Evolutionary conservation across 2,329 filamentous ascomycete genomes (phyloP).

Genomic region (Nemania bipapillata): DNA sequence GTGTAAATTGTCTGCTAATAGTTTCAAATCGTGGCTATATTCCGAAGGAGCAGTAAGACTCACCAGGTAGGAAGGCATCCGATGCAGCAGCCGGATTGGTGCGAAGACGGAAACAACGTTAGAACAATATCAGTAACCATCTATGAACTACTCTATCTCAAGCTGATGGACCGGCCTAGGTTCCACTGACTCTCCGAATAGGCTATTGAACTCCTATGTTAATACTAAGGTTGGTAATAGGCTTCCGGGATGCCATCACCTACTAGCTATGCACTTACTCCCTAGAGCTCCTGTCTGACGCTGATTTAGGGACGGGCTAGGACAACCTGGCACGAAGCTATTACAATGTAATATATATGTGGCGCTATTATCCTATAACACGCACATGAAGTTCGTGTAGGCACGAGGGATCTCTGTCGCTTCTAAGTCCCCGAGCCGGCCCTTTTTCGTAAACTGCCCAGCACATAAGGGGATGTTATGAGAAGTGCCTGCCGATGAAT

Average conservation of each 20-base stretch:
- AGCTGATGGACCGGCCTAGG: not conserved
- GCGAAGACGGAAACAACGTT: not conserved
- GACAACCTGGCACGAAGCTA: not conserved
- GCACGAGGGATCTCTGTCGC: not conserved
- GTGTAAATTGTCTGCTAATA: not conserved
- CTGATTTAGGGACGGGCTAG: not conserved
- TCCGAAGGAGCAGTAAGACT: too few relatives aligned
- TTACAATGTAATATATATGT: not conserved
- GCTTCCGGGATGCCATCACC: not conserved
- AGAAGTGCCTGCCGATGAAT: not conserved
- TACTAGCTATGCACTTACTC: not conserved
- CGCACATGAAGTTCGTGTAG: not conserved
- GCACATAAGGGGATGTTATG: conserved; percentile 5
- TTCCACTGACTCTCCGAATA: conserved; percentile 18
- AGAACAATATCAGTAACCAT: not conserved
- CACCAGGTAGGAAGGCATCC: not conserved
- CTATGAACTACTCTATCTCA: not conserved
- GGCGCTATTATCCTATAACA: not conserved
- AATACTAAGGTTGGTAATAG: not conserved
- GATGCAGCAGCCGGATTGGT: not conserved
- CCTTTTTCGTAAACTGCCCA: not conserved
- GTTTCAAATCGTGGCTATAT: not conserved
- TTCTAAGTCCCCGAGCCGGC: not conserved
- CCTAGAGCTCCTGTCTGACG: not conserved
- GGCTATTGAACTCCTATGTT: not conserved